Conservation (phyloP, 2,329 filamentous ascomycete species). For the Chalaropsis ovoidea region DNA sequence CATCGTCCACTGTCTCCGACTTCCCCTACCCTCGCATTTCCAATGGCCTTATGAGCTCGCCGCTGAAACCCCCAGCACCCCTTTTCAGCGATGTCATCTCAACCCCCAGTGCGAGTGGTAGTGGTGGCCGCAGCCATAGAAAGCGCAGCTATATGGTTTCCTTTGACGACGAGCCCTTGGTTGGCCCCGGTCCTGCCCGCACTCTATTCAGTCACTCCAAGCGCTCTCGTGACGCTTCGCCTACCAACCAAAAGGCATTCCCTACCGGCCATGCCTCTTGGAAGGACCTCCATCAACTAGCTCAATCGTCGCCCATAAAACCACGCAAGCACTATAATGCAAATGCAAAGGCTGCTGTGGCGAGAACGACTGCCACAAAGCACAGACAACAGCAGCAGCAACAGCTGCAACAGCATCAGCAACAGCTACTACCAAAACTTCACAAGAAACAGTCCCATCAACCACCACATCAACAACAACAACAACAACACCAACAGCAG, state of each 20-base stretch:
- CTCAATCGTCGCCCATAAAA: conserved; percentile 80
- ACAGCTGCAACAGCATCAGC: not conserved
- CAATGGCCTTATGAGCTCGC: conserved; percentile 67
- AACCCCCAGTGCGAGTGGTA: conserved; percentile 58
- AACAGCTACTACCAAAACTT: not conserved
- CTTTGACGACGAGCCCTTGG: conserved; percentile 40
- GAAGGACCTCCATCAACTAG: conserved; percentile 66
- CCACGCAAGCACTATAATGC: conserved; percentile 32
- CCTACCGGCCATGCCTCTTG: conserved; percentile 49
- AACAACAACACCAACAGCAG: not conserved
- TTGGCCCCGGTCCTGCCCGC: conserved; percentile 27
- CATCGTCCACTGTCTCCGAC: conserved; percentile 74
- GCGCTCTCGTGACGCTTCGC: conserved; percentile 55
- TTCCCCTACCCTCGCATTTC: conserved; percentile 51
- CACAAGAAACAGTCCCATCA: not conserved
- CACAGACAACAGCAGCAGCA: conserved; percentile 15
- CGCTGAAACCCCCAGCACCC: conserved; percentile 56
- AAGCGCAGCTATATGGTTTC: conserved; percentile 54
- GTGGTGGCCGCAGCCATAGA: conserved; percentile 41
- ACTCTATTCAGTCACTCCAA: conserved; percentile 49
- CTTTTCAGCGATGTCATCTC: conserved; percentile 71
- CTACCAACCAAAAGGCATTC: conserved; percentile 51
- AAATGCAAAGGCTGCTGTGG: not conserved
- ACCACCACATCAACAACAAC: not conserved
- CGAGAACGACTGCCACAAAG: not conserved